Base-by-base conservation (phyloP, 345 rosid species). In the Rhizophora apiculata region DNA sequence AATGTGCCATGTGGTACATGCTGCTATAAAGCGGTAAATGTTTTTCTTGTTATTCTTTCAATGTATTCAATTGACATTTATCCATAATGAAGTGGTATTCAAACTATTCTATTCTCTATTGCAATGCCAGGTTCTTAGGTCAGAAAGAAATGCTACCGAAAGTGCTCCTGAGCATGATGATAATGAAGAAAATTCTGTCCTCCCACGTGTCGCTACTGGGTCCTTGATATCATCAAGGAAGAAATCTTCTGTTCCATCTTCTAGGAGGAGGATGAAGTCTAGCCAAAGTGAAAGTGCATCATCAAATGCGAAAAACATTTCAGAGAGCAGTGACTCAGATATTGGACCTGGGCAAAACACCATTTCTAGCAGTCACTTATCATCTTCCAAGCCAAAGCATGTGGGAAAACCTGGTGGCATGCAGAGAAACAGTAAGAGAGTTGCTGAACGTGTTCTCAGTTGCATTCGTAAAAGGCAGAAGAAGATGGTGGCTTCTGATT, bases 311-410 rank as follows among this genome's bases (percentile, higher is more conserved):
- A 90, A 86, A 84, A 83, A 80, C 71, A 62, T 80, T 65, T 81
- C 89, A 72, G 98, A 82, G 68, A 85, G 96, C 76, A 95, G 99
- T 67, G 99, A 92, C 68, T 92, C 98, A 51, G 99, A 90, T 80
- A 83, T 75, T 30, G 92, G 91, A 74, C 83, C 81, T 48, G 77
- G 69, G 74, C 89, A 79, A 51, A 92, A 84, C 66, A 79, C 82
- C 52, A 46, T 75, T 71, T 69, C 84, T 21, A 56, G 83, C 55
- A 69, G 75, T 64, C 78, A 70, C 29, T 73, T 75, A 72, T 83
- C 93, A 71, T 82, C 93, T 18, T 79, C 89, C 62, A 86, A 87
- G 79, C 70, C 79, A 69, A 90, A 90, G 82, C 74, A 69, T 78
- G 78, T 74, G 65, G 91, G 89, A 62, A 88, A 81, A 82, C 71